Evolutionary conservation across 2,329 filamentous ascomycete species (phyloP).

Genomic region (Diaporthe batatas): DNA sequence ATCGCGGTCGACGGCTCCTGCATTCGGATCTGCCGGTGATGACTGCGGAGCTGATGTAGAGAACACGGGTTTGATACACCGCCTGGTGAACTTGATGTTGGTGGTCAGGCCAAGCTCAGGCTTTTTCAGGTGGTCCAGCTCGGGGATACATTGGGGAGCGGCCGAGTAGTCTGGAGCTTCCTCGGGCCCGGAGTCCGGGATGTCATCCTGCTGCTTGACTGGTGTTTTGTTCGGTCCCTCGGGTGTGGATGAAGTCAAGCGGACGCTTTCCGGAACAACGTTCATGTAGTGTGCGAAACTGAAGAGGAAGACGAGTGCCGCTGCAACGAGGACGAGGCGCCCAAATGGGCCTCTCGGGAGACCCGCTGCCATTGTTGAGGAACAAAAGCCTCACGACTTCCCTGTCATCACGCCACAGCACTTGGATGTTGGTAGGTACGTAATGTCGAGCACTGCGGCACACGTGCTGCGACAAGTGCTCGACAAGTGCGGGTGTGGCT

Average conservation of each 20-base stretch:
- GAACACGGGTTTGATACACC: slow-evolving; percentile 36
- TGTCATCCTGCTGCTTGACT: slow-evolving; percentile 1
- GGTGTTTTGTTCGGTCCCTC: background rate
- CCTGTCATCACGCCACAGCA: background rate
- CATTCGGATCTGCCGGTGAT: slow-evolving; percentile 18
- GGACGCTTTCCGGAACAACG: background rate
- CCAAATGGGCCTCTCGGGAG: slow-evolving; percentile 23
- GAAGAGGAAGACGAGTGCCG: slow-evolving; percentile 5
- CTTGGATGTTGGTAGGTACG: background rate
- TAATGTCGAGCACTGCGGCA: background rate
- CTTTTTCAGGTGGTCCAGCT: slow-evolving; percentile 20
- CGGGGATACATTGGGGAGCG: background rate
- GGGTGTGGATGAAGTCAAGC: background rate
- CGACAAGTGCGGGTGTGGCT: background rate
- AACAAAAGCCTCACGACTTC: background rate
- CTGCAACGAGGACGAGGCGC: slow-evolving; percentile 15
- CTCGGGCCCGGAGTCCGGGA: background rate
- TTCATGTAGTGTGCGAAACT: slow-evolving; percentile 15
- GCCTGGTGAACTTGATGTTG: slow-evolving; percentile 36
- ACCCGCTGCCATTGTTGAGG: slow-evolving; percentile 19
- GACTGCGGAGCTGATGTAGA: slow-evolving; percentile 8
- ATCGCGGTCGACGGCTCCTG: slow-evolving; percentile 7
- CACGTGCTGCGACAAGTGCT: background rate
- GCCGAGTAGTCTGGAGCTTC: background rate
- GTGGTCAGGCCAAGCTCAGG: slow-evolving; percentile 10